Base-by-base conservation (phyloP, 768 basidiomycete species). In the Tephrocybe rancida region DNA sequence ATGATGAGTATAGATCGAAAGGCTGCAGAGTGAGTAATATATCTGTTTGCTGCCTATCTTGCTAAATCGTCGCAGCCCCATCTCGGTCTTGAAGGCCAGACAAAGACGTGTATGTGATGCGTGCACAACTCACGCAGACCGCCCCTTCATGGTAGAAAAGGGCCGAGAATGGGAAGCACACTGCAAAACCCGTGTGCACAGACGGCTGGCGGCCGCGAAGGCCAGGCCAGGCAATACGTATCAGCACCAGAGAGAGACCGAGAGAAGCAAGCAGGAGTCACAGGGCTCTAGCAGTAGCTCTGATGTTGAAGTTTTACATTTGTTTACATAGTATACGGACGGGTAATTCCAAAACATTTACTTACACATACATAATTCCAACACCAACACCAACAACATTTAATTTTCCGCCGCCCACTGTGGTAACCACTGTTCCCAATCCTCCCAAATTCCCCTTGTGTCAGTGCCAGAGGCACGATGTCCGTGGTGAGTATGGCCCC, bases 71-170 rank as follows among this genome's bases (percentile, higher is more conserved):
- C 48, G 19, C 51, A 93, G 90, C 57, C 88, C 90, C 2, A 67
- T 69, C 1, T 76, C 77, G 3, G 70, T 83, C 16, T 69, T 92
- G 3, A 65, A 71, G 41, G 82, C 83, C 1, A 79, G 84, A 45
- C 80, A 73, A 50, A 86, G 85, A 58, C 64, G 78, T 5, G 69
- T 82, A 3, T 94, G 91, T 65, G 61, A 76, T 2, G 65, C 77
- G 9, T 94, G 91, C 61, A 91, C 90, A 8, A 50, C 64, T 3
- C 72, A 89, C 50, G 61, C 74, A 2, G 67, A 76, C 19, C 73
- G 76, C 22, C 91, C 91, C 13, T 80, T 89, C 75, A 81, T 93
- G 69, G 80, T 90, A 13, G 78, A 81, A 55, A 75, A 78, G 62
- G 76, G 74, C 11, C 48, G 58, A 25, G 72, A 77, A 56, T 87